Conservation (phyloP, 805 yeast genomes). For the Zygosaccharomyces bisporus region DNA sequence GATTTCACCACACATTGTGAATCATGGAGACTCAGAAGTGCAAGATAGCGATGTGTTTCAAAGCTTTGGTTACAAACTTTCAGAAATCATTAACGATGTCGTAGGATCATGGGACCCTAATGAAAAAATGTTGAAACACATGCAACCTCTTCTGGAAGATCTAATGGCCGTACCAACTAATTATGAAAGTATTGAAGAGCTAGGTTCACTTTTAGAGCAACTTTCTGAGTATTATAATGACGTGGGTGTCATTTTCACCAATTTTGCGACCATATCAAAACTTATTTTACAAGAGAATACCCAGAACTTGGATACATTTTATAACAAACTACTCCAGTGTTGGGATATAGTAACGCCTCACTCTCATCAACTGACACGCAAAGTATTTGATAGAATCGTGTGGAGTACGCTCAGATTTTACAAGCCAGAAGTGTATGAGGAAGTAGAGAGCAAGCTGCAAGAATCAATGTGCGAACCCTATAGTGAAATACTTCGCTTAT, state of each 20-base stretch:
- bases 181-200: constrained; percentile 24
- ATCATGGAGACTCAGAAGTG: background rate
- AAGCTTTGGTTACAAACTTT: constrained; percentile 28
- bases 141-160: constrained; percentile 17
- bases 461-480: constrained; percentile 15
- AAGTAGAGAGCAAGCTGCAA: constrained; percentile 3
- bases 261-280: constrained; percentile 13
- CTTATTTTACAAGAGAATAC: constrained; percentile 21
- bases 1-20: background rate
- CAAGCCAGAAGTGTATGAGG: constrained; percentile 11
- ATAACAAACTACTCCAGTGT: constrained; percentile 29
- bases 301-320: constrained; percentile 21
- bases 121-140: background rate
- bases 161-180: constrained; percentile 14
- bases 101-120: constrained; percentile 14
- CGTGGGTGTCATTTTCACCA: constrained; percentile 22
- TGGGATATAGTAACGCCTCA: constrained; percentile 25
- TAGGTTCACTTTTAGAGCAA: constrained; percentile 28
- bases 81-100: constrained; percentile 23
- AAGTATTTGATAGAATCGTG: constrained; percentile 20
- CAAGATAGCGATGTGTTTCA: constrained; percentile 23
- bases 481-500: constrained; percentile 21
- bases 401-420: constrained; percentile 19
- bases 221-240: constrained; percentile 25
- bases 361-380: constrained; percentile 20